These are phyloP conservation scores for Cryphonectria japonica DNA, from an alignment of 2,329 filamentous ascomycete species.

Conservation along the genomic window DNA sequence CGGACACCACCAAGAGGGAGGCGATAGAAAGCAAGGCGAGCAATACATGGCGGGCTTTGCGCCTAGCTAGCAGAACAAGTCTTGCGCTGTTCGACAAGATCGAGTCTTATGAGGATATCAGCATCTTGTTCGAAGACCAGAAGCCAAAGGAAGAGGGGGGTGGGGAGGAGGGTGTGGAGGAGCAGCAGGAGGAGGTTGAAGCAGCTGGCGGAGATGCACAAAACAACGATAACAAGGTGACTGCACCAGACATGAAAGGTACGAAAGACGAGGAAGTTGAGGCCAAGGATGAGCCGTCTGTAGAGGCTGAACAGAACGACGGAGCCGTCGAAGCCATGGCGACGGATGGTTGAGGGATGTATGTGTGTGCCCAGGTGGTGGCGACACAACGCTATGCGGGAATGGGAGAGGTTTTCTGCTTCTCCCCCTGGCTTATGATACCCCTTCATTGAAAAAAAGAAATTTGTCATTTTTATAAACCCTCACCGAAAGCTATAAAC, in stretches of 20 bases:
- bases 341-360: slow-evolving; percentile 9
- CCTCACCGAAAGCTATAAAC: background rate
- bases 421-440: slow-evolving; percentile 22
- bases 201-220: background rate
- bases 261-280: slow-evolving; percentile 12
- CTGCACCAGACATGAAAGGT: background rate
- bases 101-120: slow-evolving; percentile 76
- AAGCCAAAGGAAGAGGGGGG: slow-evolving; percentile 45
- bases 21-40: slow-evolving; percentile 76
- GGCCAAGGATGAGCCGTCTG: background rate
- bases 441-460: background rate
- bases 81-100: slow-evolving; percentile 84
- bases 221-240: background rate
- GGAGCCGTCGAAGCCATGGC: background rate
- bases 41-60: slow-evolving; percentile 87
- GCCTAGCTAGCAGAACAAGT: slow-evolving; percentile 75
- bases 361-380: too few species aligned
- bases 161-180: slow-evolving; percentile 33
- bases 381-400: background rate
- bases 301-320: slow-evolving; percentile 8
- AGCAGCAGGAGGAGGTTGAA: slow-evolving; percentile 35
- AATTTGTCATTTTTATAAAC: background rate
- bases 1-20: slow-evolving; percentile 58
- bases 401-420: background rate
- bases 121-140: slow-evolving; percentile 53